phyloP scores from a whole-genome alignment of 1,284 basidiomycete species.

The Cutaneotrichosporon sp. region DNA sequence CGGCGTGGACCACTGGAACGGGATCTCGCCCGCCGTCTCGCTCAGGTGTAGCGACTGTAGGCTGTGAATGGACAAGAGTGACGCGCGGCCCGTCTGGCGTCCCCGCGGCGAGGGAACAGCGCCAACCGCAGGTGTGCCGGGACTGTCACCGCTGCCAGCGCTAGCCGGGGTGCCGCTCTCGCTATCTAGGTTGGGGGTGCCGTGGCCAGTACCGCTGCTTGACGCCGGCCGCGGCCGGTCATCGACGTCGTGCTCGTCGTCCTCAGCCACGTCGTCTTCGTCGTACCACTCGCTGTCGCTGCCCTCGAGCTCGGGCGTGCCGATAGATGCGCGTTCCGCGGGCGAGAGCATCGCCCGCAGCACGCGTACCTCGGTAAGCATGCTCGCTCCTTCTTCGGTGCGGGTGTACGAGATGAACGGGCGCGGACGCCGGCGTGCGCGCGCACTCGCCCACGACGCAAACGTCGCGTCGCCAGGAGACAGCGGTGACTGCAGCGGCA shows the following conservation, averaged over 20 bases:
- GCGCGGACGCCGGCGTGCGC: constrained; percentile 6
- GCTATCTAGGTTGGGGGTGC: no score
- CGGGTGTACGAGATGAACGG: constrained; percentile 43
- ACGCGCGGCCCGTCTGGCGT: no score
- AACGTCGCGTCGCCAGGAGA: no score
- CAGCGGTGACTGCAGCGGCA: not conserved
- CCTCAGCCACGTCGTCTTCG: constrained; percentile 4
- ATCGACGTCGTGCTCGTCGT: constrained; percentile 11
- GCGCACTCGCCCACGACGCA: not conserved
- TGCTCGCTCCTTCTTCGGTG: constrained; percentile 37
- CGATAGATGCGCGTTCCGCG: constrained; percentile 7
- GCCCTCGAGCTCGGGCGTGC: constrained; percentile 22
- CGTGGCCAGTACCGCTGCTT: not conserved
- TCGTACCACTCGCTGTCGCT: constrained; percentile 10
- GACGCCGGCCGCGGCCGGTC: not conserved
- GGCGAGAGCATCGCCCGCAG: constrained; percentile 28
- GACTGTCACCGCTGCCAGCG: no score
- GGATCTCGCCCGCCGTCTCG: not conserved
- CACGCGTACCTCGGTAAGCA: constrained; percentile 36
- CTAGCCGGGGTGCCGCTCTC: no score
- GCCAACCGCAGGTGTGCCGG: no score
- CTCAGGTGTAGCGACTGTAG: not conserved
- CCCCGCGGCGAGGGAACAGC: no score
- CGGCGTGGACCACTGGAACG: constrained; percentile 8
- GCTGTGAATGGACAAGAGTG: not conserved